Base-by-base conservation (phyloP, 306 rosid species). In the Trifolium dubium region DNA sequence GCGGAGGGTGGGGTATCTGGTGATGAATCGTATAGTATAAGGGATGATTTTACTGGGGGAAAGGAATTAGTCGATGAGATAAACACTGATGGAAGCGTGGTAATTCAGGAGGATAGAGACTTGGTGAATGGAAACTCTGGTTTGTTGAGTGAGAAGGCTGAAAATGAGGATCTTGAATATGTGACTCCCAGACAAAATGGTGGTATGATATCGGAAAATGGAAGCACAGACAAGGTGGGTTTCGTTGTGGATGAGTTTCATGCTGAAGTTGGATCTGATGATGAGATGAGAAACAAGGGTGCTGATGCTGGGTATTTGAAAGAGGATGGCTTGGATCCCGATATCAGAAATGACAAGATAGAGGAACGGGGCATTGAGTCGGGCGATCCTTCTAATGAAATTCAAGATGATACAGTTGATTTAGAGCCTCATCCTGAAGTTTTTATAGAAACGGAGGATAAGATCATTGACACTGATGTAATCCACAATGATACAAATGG, bases 1-100 rank as follows among this genome's bases (percentile, higher is more conserved):
- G 64, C 77, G 0, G 18, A 11, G 10, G 34, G 17, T 40, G 18
- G 69, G 40, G 17, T 40, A 64, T 18, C 69, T 64, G 2, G 10
- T 40, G 51, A 64, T 4, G 69, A 64, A 39, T 64, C 47, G 5
- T 4, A 64, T 15, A 17, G 32, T 39, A 11, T 2, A 5, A 64
- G 14, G 32, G 69, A 64, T 64, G 18, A 10, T 60, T 74, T 30
- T 67, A 82, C 64, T 72, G 85, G 58, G 50, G 85, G 77, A 49
- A 82, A 82, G 69, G 89, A 79, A 4, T 64, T 37, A 32, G 43
- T 81, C 2, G 88, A 69, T 32, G 65, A n/a, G n/a, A n/a, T 76
- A 47, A 77, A 76, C 72, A 70, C 77, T 47, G 82, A 65, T 30
- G 77, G 61, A 15, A 83, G 58, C 58, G 40, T 17, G 10, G 77